phyloP scores from a whole-genome alignment of 2,329 filamentous ascomycete species.

The Rhexocercosporidium sp. region DNA sequence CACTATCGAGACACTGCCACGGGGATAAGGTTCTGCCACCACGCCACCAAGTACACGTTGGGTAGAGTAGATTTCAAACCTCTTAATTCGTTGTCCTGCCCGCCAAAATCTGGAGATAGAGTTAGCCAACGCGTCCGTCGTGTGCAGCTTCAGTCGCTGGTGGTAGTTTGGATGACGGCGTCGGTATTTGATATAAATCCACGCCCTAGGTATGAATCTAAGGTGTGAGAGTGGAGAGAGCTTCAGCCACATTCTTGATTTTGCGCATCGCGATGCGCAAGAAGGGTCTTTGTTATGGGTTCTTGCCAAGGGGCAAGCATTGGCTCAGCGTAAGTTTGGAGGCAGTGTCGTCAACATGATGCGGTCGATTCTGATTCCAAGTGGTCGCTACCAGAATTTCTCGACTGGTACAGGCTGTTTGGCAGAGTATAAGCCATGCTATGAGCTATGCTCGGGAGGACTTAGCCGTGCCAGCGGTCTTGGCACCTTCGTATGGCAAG shows the following conservation, averaged over 20 bases:
- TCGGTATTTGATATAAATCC: slow-evolving; percentile 1
- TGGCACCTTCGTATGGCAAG: too few species aligned
- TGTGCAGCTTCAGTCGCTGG: neutral
- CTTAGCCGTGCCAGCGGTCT: neutral
- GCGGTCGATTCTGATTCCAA: neutral
- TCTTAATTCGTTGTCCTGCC: neutral
- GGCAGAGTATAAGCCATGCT: neutral
- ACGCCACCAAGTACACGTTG: neutral
- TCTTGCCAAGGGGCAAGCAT: slow-evolving; percentile 7
- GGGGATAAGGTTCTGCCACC: slow-evolving; percentile 1
- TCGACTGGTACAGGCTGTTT: too few species aligned
- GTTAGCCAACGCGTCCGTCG: neutral
- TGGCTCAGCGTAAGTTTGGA: slow-evolving; percentile 2
- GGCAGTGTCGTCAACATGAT: slow-evolving; percentile 12
- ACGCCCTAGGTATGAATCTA: too few species aligned
- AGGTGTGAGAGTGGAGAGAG: neutral
- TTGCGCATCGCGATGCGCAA: neutral
- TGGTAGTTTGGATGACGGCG: neutral
- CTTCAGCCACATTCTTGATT: neutral
- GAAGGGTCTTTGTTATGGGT: neutral
- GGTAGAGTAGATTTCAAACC: neutral
- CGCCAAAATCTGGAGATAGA: neutral
- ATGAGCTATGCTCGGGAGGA: neutral
- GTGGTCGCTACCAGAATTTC: neutral
- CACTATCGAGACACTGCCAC: neutral